Base-by-base conservation (phyloP, 257 asterid genomes). In the Salvia hispanica region DNA sequence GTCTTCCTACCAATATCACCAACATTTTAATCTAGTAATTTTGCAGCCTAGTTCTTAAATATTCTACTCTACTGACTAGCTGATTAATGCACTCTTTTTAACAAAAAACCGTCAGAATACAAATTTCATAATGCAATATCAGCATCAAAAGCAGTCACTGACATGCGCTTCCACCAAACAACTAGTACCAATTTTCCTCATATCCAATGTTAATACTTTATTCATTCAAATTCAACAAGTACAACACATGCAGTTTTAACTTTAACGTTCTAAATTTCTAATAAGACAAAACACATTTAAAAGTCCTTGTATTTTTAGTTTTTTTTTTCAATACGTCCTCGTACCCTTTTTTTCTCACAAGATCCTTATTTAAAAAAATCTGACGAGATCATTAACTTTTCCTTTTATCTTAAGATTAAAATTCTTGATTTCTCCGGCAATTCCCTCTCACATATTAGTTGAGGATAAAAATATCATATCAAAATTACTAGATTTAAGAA, bases 51-150 rank as follows among this genome's bases (percentile, higher is more conserved):
- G 33, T 58, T 66, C 25, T 16, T 25, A 67, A 50, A 58, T 15
- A 34, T 9, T 43, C 8, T 12, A 56, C 53, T 58, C 67, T 45
- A 10, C 58, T 43, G 57, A 66, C 37, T 48, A 50, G 31, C 34
- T 16, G 13, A 43, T 50, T 62, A 62, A 37, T 39, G 44, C 18
- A 48, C 15, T 36, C 43, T 54, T 46, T 13, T 68, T 3, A 52
- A 11, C n/a, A 67, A 31, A 33, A 21, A 47, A 33, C 51, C 6
- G 5, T 36, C 33, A 37, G 43, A 46, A 52, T 9, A 66, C 21
- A 62, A 62, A 16, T 13, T 61, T 68, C 58, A 43, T 37, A 61
- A 13, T 16, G 16, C 12, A 31, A 58, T 58, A 25, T 65, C 62
- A 66, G 6, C 63, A n/a, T 6, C 10, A 43, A 66, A 34, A 51